These are phyloP conservation scores for Hanseniaspora nectarophila DNA, from an alignment of 805 yeast species.

Conservation along the genomic window DNA sequence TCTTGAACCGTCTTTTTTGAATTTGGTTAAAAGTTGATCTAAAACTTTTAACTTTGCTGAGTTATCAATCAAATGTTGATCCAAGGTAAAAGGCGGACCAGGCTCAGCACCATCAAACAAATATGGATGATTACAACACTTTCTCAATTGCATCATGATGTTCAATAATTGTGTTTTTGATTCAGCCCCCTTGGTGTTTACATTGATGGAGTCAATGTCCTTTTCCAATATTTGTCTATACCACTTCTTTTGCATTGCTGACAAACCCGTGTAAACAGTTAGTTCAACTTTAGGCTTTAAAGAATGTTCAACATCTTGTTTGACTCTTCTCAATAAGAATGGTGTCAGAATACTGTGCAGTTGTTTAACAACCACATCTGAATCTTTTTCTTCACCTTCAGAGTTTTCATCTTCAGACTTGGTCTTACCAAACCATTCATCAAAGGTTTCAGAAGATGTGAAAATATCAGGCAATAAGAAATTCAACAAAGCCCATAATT, in stretches of 20 bases:
- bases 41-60: slow-evolving; percentile 60
- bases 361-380: slow-evolving; percentile 50
- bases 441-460: slow-evolving; percentile 60
- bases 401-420: slow-evolving; percentile 28
- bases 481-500: slow-evolving; percentile 69
- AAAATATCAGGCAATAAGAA: slow-evolving; percentile 70
- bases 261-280: slow-evolving; percentile 62
- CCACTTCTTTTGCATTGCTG: slow-evolving; percentile 70
- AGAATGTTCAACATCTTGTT: slow-evolving; percentile 70
- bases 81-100: slow-evolving; percentile 79
- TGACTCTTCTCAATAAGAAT: slow-evolving; percentile 61
- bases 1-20: slow-evolving; percentile 59
- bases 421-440: slow-evolving; percentile 49
- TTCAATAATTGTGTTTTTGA: slow-evolving; percentile 63
- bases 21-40: slow-evolving; percentile 52
- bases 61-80: slow-evolving; percentile 66
- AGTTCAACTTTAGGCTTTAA: slow-evolving; percentile 63
- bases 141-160: slow-evolving; percentile 74
- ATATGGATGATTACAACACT: slow-evolving; percentile 79
- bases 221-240: slow-evolving; percentile 65
- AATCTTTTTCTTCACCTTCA: slow-evolving; percentile 31
- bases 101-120: slow-evolving; percentile 81
- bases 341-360: slow-evolving; percentile 67
- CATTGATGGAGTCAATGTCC: slow-evolving; percentile 75
- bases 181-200: slow-evolving; percentile 64